Conservation (phyloP, 441 rosid species). For the Capsella rubella region DNA sequence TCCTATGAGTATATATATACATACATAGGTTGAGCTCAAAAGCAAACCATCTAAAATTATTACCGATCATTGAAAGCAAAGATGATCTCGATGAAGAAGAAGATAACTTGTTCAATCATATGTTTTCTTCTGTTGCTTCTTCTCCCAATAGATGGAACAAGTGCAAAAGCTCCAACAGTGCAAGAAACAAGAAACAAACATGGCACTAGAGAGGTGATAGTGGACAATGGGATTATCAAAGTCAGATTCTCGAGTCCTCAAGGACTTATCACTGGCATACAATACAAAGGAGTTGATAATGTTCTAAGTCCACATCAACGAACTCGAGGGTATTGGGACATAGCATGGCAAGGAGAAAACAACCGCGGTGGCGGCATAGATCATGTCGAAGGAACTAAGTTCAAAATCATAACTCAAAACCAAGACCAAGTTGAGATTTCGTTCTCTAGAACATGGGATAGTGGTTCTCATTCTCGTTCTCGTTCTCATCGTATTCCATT, state of each 20-base stretch:
- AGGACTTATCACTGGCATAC: slow-evolving; percentile 52
- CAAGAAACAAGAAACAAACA: slow-evolving; percentile 20
- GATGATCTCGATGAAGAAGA: slow-evolving; percentile 19
- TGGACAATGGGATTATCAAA: slow-evolving; percentile 59
- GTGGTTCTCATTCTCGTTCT: slow-evolving; percentile 22
- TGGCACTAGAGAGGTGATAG: slow-evolving; percentile 51
- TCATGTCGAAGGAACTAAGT: slow-evolving; percentile 52
- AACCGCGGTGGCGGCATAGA: slow-evolving; percentile 2
- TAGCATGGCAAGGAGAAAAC: slow-evolving; percentile 9
- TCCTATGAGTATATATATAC: not conserved
- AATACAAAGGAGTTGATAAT: slow-evolving; percentile 70
- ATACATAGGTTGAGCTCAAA: not conserved
- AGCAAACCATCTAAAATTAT: slow-evolving; percentile 4
- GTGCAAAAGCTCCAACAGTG: slow-evolving; percentile 32
- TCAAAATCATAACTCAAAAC: slow-evolving; percentile 51
- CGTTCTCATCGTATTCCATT: slow-evolving; percentile 49
- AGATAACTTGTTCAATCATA: slow-evolving; percentile 13
- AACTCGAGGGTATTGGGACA: slow-evolving; percentile 31
- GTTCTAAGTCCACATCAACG: slow-evolving; percentile 60
- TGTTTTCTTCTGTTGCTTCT: slow-evolving; percentile 28
- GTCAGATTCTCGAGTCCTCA: slow-evolving; percentile 62
- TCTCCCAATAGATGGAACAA: slow-evolving; percentile 22
- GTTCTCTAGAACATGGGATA: slow-evolving; percentile 58
- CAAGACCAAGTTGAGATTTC: slow-evolving; percentile 72
- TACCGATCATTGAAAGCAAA: slow-evolving; percentile 2